phyloP scores from a whole-genome alignment of 2,329 filamentous ascomycete species.

The Penicillium sp. region DNA sequence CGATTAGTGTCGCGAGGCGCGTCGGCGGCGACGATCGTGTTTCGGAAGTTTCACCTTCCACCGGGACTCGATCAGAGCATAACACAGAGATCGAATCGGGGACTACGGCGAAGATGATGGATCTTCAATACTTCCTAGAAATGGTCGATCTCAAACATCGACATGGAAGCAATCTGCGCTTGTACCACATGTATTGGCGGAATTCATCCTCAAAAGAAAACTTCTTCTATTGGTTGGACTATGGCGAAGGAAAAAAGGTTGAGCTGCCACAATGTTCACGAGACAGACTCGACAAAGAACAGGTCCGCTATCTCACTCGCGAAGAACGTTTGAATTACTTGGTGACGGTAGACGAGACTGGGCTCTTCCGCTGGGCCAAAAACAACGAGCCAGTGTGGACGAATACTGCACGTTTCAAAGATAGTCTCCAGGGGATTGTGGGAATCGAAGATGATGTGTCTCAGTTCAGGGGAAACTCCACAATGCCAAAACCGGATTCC shows the following conservation, averaged over 20 bases:
- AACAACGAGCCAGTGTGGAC: slow-evolving; percentile 71
- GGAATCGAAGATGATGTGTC: slow-evolving; percentile 54
- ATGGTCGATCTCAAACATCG: slow-evolving; percentile 82
- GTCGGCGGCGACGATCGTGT: slow-evolving; percentile 53
- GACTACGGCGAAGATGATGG: slow-evolving; percentile 68
- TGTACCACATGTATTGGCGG: slow-evolving; percentile 81
- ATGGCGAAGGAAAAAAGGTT: slow-evolving; percentile 62
- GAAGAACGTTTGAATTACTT: slow-evolving; percentile 77
- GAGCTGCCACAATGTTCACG: slow-evolving; percentile 65
- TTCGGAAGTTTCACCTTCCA: not conserved
- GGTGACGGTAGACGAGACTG: slow-evolving; percentile 64
- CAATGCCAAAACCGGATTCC: not conserved
- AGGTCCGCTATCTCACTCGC: slow-evolving; percentile 71
- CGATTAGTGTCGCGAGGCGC: slow-evolving; percentile 59
- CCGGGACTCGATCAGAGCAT: slow-evolving; percentile 32
- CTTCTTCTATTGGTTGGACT: slow-evolving; percentile 89
- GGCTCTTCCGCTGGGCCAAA: slow-evolving; percentile 77
- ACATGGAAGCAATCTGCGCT: slow-evolving; percentile 71
- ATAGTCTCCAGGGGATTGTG: slow-evolving; percentile 69
- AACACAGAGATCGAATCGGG: slow-evolving; percentile 47
- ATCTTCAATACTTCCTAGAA: slow-evolving; percentile 72
- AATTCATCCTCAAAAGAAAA: slow-evolving; percentile 67
- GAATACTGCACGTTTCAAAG: slow-evolving; percentile 58
- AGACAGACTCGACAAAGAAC: slow-evolving; percentile 64
- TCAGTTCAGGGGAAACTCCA: slow-evolving; percentile 38